Evolutionary conservation across 163 green algal genomes (phyloP), one percentile per base, ranked within the genome.

Genomic region (Smithsoniella earleae): DNA sequence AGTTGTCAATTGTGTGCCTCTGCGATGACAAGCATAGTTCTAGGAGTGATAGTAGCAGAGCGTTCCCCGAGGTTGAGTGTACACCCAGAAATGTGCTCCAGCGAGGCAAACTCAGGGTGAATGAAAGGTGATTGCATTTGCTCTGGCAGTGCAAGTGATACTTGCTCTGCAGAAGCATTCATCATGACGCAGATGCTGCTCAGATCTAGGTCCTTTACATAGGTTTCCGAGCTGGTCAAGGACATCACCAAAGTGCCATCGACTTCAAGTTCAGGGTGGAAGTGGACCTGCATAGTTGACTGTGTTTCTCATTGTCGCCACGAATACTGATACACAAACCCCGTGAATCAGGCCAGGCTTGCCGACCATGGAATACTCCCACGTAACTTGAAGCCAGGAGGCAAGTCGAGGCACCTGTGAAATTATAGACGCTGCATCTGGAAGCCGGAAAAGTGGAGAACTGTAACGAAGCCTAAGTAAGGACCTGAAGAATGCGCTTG

Each of bases 401-500:
- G 13, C 10, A 13, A 13, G 40, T 10, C 40, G 40, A 10, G 10
- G 40, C 40, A 49, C 40, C 40, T 49, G 40, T 13, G 10, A 13
- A 10, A 49, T 49, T 10, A 49, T 13, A 49, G 40, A 10, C 30
- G 58, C 79, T 1, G 80, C 72, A 16, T 46, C 75, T 2, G 80
- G 76, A 72, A 93, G 78, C 27, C 85, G 80, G 74, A 91, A 88
- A 34, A 93, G 80, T 10, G 85, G 85, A 0, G 84, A 89, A 16
- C 84, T 89, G 77, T 90, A 91, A 36, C 87, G 80, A 49, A 89
- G 73, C 1, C 73, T 62, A 40, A 90, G 79, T 46, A 86, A 69
- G 27, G 81, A 79, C 75, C 77, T 66, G 27, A 86, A 80, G 58
- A 72, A 78, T 13, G 74, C 46, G 2, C 62, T 74, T 6, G 80